A percentile compares a stretch with the other conserved stretches of the same genome.
These are phyloP conservation scores for Amanita pseudoporphyria DNA, from an alignment of 768 basidiomycete species.

Conservation along the genomic window DNA sequence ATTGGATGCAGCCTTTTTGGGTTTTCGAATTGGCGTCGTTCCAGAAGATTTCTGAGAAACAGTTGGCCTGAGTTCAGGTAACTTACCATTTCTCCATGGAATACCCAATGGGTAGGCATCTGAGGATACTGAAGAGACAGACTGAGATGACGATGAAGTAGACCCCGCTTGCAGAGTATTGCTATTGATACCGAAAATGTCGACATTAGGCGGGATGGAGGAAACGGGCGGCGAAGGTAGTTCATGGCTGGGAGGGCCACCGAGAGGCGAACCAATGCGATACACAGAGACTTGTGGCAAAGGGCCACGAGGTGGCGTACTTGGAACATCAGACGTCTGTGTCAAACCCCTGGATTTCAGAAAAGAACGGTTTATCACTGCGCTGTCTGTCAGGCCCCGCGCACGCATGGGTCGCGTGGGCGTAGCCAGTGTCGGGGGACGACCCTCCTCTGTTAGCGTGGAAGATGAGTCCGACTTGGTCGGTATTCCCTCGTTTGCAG, in stretches of 20 bases:
- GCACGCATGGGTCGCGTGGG: slow-evolving; percentile 31
- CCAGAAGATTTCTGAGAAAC: slow-evolving; percentile 6
- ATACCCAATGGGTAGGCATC: slow-evolving; percentile 21
- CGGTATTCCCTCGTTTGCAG: too few relatives aligned
- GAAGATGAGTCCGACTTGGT: slow-evolving; percentile 22
- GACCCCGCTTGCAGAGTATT: background rate
- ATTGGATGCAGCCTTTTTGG: slow-evolving; percentile 51
- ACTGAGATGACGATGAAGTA: slow-evolving; percentile 28
- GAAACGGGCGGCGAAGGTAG: slow-evolving; percentile 35
- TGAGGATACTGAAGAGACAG: slow-evolving; percentile 29
- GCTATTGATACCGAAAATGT: slow-evolving; percentile 11
- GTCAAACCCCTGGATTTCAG: slow-evolving; percentile 8
- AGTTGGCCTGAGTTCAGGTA: background rate
- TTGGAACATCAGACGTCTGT: slow-evolving; percentile 12
- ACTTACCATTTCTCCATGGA: slow-evolving; percentile 18
- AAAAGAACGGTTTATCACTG: slow-evolving; percentile 22
- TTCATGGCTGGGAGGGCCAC: slow-evolving; percentile 38
- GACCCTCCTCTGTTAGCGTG: slow-evolving; percentile 22
- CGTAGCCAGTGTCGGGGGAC: slow-evolving; percentile 11
- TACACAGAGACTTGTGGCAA: slow-evolving; percentile 35
- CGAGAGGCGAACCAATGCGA: slow-evolving; percentile 33
- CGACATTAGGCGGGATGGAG: slow-evolving; percentile 3
- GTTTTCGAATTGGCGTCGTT: slow-evolving; percentile 20
- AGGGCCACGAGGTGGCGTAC: slow-evolving; percentile 22
- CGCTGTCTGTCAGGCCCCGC: slow-evolving; percentile 40